Evolutionary conservation across 2,329 filamentous ascomycete species (phyloP), one percentile per base, ranked within the genome.

Genomic region (Pestalotiopsis sp.): DNA sequence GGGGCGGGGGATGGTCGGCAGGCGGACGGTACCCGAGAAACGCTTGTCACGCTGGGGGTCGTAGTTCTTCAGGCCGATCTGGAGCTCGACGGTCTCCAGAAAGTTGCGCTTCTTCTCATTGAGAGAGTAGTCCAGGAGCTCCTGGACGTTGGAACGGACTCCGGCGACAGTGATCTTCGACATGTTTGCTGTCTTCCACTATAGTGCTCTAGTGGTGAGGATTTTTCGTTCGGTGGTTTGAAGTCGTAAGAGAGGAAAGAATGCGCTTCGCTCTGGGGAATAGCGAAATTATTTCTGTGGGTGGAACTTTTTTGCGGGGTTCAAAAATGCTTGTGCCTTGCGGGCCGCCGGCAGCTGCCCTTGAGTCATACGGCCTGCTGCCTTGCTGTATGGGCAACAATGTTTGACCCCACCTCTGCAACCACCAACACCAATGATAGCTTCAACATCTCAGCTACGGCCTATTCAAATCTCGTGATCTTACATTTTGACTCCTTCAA

Each of bases 1-100:
- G 82, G 94, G 96, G 82, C 94, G 94, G 79, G 95, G 96, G 78
- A 98, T 89, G 80, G 90, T 88, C 77, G 95, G 95, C 80, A 98
- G 93, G 88, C 92, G 94, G 89, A 99, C 93, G 85, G 96, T 98
- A 86, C 96, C 96, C 69, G 93, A 97, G 95, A 99, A 99, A 97
- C 95, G 95, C 95, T 99, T 99, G 89, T 99, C 96, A 94, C 96
- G 95, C 92, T 98, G 97, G 83, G 97, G 91, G 84, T 64, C 66
- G 62, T 59, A 97, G 92, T 97, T 97, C 93, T 97, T 97, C 83
- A 97, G 91, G 84, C 93, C 93, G 88, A 97, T 96, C 85, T 94
- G 80, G 73, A 81, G 92, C 85, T 94, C 92, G 83, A 97, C 93
- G 82, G 93, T 95, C 89, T 96, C 94, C 83, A 97, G 89, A 88